These are phyloP conservation scores for Panaeolus cyanescens DNA, from an alignment of 768 basidiomycete species.

Conservation along the genomic window DNA sequence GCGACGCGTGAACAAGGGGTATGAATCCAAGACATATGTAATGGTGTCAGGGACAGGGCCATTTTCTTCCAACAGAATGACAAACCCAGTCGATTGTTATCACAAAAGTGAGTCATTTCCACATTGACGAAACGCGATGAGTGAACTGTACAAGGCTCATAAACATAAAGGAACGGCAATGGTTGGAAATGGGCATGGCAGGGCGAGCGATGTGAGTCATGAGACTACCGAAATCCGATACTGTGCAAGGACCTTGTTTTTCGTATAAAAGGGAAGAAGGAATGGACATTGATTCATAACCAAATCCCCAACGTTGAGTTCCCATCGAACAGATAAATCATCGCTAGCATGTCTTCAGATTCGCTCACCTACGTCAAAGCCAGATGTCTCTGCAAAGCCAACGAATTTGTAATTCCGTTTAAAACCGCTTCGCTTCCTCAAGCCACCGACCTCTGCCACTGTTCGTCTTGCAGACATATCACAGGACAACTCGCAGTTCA, in stretches of 20 bases:
- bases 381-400: constrained; percentile 26
- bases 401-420: constrained; percentile 21
- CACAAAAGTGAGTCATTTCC: not conserved
- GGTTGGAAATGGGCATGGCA: no score
- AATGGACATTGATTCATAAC: no score
- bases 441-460: constrained; percentile 23
- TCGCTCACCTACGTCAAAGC: constrained; percentile 11
- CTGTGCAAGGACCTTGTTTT: no score
- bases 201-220: no score
- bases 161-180: no score
- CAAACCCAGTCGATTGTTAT: not conserved
- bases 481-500: constrained; percentile 23
- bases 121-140: no score
- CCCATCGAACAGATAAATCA: no score
- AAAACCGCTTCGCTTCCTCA: constrained; percentile 16
- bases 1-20: not conserved
- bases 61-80: not conserved
- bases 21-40: not conserved
- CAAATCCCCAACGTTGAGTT: no score
- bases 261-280: no score
- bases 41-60: not conserved
- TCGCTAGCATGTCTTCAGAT: not conserved
- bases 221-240: no score
- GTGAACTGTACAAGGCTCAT: no score
- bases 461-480: constrained; percentile 26